Evolutionary conservation across 306 rosid genomes (phyloP).

Genomic region (Prunus armeniaca): DNA sequence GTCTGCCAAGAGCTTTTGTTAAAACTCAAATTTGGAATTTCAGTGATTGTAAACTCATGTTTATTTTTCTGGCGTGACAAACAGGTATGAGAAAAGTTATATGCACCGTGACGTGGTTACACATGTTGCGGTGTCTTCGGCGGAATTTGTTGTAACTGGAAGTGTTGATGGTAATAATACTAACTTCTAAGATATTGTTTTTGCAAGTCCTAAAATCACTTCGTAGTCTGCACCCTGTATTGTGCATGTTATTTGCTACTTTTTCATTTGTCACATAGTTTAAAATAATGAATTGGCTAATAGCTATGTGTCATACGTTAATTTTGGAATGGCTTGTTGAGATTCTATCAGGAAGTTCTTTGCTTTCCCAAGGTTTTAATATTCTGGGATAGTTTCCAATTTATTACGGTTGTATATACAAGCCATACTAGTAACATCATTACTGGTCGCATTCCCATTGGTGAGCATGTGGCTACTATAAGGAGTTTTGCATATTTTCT

Average conservation of each 20-base stretch:
- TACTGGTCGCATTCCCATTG: not conserved
- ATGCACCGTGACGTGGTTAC: constrained; percentile 98
- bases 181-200: not conserved
- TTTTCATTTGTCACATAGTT: not conserved
- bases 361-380: not conserved
- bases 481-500: not conserved
- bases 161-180: constrained; percentile 78
- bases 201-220: not conserved
- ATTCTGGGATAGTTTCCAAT: not conserved
- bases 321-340: not conserved
- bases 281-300: not conserved
- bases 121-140: constrained; percentile 89
- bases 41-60: no score
- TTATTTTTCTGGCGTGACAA: not conserved
- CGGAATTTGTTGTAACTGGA: constrained; percentile 87
- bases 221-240: not conserved
- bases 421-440: not conserved
- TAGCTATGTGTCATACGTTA: not conserved
- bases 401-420: not conserved
- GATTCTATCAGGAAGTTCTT: not conserved
- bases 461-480: not conserved
- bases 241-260: not conserved
- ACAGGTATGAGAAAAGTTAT: constrained; percentile 95
- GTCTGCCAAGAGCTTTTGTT: no score
- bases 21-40: no score